phyloP scores from a whole-genome alignment of 2,329 filamentous ascomycete genomes.

The Beauveria medogensis region DNA sequence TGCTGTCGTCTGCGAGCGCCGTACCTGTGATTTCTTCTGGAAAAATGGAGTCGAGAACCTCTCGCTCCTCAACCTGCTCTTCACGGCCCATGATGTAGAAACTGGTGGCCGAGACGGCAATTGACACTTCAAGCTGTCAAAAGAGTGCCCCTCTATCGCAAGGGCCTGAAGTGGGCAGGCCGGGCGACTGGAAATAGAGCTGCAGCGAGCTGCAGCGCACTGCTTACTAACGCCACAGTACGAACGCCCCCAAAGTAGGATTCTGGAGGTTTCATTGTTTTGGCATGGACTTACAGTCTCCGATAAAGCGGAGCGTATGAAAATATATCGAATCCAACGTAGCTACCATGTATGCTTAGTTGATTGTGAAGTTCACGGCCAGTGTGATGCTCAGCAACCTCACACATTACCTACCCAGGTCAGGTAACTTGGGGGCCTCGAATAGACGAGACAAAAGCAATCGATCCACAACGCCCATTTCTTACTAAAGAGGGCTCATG shows the following conservation, averaged over 20 bases:
- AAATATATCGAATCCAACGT: too few species aligned
- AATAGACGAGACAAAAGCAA: too few species aligned
- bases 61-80: constrained; percentile 91
- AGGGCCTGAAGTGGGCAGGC: background rate
- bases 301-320: too few species aligned
- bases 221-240: background rate
- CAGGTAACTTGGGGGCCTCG: too few species aligned
- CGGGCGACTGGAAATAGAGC: background rate
- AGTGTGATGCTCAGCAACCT: too few species aligned
- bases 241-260: background rate
- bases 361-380: too few species aligned
- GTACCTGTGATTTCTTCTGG: constrained; percentile 91
- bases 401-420: too few species aligned
- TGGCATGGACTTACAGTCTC: background rate
- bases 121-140: background rate
- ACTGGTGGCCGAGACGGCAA: background rate
- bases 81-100: constrained; percentile 57
- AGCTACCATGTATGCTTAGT: too few species aligned
- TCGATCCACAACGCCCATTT: too few species aligned
- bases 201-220: background rate
- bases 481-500: too few species aligned
- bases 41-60: constrained; percentile 97
- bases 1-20: constrained; percentile 10
- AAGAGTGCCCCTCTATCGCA: background rate
- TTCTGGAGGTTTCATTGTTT: background rate